Evolutionary conservation across 1,284 basidiomycete species (phyloP).

Genomic region (Moesziomyces antarcticus): DNA sequence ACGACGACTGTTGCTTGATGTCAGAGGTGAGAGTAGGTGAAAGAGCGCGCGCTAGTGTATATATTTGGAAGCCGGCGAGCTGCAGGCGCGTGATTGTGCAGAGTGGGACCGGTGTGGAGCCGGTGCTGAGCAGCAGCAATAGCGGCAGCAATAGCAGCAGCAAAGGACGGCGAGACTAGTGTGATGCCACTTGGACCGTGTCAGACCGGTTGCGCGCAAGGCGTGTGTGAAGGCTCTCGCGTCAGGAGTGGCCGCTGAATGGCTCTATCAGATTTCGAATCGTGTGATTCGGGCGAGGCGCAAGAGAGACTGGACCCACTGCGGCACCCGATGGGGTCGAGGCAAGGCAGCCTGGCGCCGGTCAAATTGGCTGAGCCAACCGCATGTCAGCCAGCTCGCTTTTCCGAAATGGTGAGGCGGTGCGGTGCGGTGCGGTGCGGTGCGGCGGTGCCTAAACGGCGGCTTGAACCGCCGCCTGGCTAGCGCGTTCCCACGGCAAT

Average conservation of each 20-base stretch:
- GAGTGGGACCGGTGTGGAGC: not conserved
- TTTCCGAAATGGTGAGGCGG: not conserved
- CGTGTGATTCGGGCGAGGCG: not conserved
- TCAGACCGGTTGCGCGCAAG: not conserved
- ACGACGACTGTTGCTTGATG: too few relatives aligned
- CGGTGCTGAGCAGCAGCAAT: not conserved
- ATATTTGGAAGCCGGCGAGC: conserved; percentile 9
- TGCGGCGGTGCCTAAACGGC: not conserved
- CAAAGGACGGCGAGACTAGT: too few relatives aligned
- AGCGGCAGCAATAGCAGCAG: too few relatives aligned
- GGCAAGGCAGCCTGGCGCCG: too few relatives aligned
- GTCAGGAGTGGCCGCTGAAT: not conserved
- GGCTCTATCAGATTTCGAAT: not conserved
- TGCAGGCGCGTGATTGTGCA: not conserved
- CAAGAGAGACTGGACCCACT: too few relatives aligned
- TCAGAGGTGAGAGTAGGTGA: not conserved
- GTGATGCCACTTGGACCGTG: too few relatives aligned
- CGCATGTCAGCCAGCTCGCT: not conserved
- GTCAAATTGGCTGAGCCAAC: not conserved
- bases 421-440: not conserved
- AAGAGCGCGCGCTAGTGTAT: not conserved
- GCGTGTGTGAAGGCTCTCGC: not conserved
- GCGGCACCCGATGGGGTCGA: too few relatives aligned
- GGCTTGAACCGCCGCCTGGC: conserved; percentile 5
- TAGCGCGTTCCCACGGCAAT: not conserved